Conservation (phyloP, 306 rosid species). For the Fragaria ananassa region DNA sequence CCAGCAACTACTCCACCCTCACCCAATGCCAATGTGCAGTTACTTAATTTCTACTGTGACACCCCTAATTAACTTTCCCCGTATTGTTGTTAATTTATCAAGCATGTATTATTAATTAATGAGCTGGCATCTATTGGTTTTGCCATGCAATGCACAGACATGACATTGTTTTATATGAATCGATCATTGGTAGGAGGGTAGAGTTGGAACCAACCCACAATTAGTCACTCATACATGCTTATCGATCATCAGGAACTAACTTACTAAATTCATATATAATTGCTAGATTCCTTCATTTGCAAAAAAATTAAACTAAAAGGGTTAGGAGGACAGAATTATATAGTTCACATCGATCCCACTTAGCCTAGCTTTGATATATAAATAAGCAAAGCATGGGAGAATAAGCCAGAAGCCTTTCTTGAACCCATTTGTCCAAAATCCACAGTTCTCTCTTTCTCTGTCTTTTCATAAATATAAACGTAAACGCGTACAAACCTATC, state of each 20-base stretch:
- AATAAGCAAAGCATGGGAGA: background rate
- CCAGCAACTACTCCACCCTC: background rate
- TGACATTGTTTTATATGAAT: background rate
- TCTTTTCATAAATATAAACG: background rate
- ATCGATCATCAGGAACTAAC: background rate
- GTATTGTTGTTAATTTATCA: background rate
- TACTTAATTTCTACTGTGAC: background rate
- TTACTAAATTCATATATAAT: background rate
- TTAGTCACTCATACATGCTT: background rate
- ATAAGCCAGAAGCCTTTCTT: background rate
- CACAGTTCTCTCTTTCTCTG: background rate
- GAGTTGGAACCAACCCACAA: background rate
- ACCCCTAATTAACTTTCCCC: too few relatives aligned
- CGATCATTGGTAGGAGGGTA: background rate
- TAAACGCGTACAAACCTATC: constrained; percentile 20
- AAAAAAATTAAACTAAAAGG: background rate
- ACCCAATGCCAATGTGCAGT: background rate
- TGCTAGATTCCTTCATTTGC: background rate
- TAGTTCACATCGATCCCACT: background rate
- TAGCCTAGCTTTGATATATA: background rate
- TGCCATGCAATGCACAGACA: constrained; percentile 12
- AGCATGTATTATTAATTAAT: background rate
- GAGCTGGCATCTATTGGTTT: background rate
- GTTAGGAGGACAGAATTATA: background rate
- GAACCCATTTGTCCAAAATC: background rate